Conservation (phyloP, 1,284 basidiomycete species). For the Mycena citricolor region DNA sequence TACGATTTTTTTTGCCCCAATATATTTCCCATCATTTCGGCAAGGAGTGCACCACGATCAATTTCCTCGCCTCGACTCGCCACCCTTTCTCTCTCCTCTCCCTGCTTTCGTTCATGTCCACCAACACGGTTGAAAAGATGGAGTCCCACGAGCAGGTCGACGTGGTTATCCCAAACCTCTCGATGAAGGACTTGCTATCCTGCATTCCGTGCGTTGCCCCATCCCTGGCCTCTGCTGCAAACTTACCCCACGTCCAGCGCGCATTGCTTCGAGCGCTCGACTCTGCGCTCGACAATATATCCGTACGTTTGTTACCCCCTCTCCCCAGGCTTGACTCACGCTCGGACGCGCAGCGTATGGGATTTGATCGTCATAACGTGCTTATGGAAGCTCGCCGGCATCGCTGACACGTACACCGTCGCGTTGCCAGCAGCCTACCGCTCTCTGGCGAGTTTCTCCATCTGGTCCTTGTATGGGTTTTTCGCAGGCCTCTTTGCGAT, state of each 20-base stretch:
- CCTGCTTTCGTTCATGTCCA: too few relatives aligned
- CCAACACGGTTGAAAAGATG: too few relatives aligned
- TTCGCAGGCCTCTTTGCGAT: constrained; percentile 73
- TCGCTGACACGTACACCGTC: constrained; percentile 53
- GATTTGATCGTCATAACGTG: constrained; percentile 61
- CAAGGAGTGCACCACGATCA: too few relatives aligned
- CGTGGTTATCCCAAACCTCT: constrained; percentile 60
- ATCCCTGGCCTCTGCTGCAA: too few relatives aligned
- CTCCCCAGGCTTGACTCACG: constrained; percentile 14
- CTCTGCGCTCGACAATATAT: constrained; percentile 68
- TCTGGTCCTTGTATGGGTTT: constrained; percentile 74
- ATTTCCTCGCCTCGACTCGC: too few relatives aligned
- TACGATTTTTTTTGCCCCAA: too few relatives aligned
- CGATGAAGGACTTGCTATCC: constrained; percentile 71
- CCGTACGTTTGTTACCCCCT: constrained; percentile 41
- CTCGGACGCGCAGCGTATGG: constrained; percentile 43
- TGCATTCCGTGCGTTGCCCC: constrained; percentile 69
- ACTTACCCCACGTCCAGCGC: too few relatives aligned
- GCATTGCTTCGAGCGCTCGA: constrained; percentile 82
- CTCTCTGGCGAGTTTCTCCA: constrained; percentile 50
- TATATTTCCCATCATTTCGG: too few relatives aligned
- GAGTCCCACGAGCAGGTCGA: constrained; percentile 39
- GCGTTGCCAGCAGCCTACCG: constrained; percentile 44
- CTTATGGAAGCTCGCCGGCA: constrained; percentile 59
- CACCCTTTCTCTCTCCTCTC: too few relatives aligned